phyloP scores from a whole-genome alignment of 805 yeast species.

The Candida suzukii region DNA sequence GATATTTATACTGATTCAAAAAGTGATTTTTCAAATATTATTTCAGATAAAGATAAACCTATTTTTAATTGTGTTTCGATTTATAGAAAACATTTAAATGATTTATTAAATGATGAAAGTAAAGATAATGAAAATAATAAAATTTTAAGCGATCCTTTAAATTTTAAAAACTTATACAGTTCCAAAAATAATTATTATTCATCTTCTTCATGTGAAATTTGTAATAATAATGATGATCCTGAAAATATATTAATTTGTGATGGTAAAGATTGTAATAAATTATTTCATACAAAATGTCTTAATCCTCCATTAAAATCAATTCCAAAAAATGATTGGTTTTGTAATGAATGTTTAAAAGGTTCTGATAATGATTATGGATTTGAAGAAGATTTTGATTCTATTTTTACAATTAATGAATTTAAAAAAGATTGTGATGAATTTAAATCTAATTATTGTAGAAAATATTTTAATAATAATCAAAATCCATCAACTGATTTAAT shows the following conservation, averaged over 20 bases:
- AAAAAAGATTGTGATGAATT: conserved; percentile 46
- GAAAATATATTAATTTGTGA: conserved; percentile 54
- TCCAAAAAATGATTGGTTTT: conserved; percentile 67
- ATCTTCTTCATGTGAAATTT: conserved; percentile 25
- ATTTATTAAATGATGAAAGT: conserved; percentile 2
- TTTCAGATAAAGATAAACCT: conserved; percentile 6
- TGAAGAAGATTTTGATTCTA: conserved; percentile 52
- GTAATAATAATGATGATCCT: conserved; percentile 40
- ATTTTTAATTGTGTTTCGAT: conserved; percentile 9
- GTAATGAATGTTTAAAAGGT: conserved; percentile 79
- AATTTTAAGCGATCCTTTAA: not conserved
- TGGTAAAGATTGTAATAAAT: conserved; percentile 64
- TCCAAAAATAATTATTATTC: not conserved
- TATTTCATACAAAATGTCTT: conserved; percentile 66
- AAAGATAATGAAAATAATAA: conserved; percentile 12
- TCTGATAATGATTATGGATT: conserved; percentile 80
- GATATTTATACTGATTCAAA: conserved; percentile 19
- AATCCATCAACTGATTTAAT: conserved; percentile 35
- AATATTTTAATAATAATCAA: conserved; percentile 20
- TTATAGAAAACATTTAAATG: conserved; percentile 13
- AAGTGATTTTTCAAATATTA: conserved; percentile 1
- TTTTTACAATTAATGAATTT: conserved; percentile 46
- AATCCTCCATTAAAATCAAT: conserved; percentile 43
- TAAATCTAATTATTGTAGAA: conserved; percentile 33
- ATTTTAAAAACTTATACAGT: not conserved